phyloP scores from a whole-genome alignment of 1,284 basidiomycete genomes.

The Fomitiporia mediterranea region DNA sequence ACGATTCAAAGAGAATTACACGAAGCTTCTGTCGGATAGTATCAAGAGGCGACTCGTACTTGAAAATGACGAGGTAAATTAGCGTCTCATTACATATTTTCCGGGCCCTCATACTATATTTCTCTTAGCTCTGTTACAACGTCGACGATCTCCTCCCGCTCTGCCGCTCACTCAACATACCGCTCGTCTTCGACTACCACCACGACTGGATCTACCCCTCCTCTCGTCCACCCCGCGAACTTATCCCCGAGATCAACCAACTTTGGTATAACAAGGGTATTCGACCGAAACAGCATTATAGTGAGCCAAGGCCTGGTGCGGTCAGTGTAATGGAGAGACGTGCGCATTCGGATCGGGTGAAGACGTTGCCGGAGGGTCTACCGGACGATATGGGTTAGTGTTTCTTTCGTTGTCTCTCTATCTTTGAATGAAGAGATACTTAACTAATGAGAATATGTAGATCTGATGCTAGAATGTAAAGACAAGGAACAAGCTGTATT shows the following conservation, averaged over 20 bases:
- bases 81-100: neutral
- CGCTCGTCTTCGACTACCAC: slow-evolving; percentile 77
- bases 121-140: slow-evolving; percentile 73
- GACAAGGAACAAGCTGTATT: slow-evolving; percentile 93
- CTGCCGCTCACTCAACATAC: slow-evolving; percentile 78
- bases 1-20: slow-evolving; percentile 71
- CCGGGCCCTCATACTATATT: neutral
- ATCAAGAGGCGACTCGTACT: slow-evolving; percentile 76
- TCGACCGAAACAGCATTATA: slow-evolving; percentile 85
- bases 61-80: slow-evolving; percentile 82
- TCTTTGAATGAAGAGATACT: neutral
- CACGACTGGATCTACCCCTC: slow-evolving; percentile 62
- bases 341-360: slow-evolving; percentile 81
- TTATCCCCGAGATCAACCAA: slow-evolving; percentile 70
- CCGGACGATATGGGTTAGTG: slow-evolving; percentile 60
- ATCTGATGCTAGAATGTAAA: slow-evolving; percentile 93
- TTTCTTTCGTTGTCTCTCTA: neutral
- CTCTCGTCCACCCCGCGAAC: slow-evolving; percentile 38
- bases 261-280: slow-evolving; percentile 76
- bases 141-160: slow-evolving; percentile 81
- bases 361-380: slow-evolving; percentile 58
- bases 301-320: slow-evolving; percentile 74
- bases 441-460: slow-evolving; percentile 35
- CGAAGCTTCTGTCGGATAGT: slow-evolving; percentile 48
- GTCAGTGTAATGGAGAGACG: slow-evolving; percentile 75